Conservation (phyloP, 352 stramenopile genomes). For the Phytophthora fragariae region DNA sequence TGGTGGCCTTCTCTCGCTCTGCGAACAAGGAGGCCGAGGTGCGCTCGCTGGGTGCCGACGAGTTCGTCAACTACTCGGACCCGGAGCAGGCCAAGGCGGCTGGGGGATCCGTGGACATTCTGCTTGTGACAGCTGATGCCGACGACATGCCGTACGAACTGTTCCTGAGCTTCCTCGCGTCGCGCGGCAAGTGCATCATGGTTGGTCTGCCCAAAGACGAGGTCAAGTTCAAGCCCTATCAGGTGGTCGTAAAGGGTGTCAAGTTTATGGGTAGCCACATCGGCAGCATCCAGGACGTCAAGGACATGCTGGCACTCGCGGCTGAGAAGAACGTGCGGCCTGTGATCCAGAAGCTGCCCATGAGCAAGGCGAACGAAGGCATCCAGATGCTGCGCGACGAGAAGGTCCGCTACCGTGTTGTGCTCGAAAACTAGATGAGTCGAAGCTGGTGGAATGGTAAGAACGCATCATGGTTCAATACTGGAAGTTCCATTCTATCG, state of each 20-base stretch:
- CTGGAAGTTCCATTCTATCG: neutral
- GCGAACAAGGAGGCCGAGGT: conserved; percentile 69
- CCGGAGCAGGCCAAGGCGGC: conserved; percentile 41
- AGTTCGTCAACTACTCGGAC: conserved; percentile 67
- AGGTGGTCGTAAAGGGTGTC: conserved; percentile 48
- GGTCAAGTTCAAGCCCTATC: conserved; percentile 63
- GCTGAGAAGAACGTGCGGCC: conserved; percentile 71
- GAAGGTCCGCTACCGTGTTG: conserved; percentile 58
- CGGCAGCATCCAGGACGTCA: conserved; percentile 58
- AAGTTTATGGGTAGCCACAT: conserved; percentile 69
- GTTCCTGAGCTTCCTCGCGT: conserved; percentile 64
- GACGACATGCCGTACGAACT: conserved; percentile 57
- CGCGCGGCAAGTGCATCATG: conserved; percentile 68
- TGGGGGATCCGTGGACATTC: conserved; percentile 58
- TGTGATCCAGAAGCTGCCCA: conserved; percentile 60
- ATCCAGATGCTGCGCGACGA: conserved; percentile 55
- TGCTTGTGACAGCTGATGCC: conserved; percentile 79
- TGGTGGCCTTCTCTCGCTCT: conserved; percentile 73
- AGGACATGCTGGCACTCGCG: conserved; percentile 89
- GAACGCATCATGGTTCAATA: neutral
- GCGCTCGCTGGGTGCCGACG: conserved; percentile 59
- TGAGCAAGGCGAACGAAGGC: conserved; percentile 52
- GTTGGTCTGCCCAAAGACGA: conserved; percentile 72
- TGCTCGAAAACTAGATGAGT: conserved; percentile 49
- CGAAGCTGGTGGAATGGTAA: neutral